Percentiles rank a stretch among this genome's conserved stretches.
phyloP scores from a whole-genome alignment of 176 grass and related monocot species.

The Chloris gayana region DNA sequence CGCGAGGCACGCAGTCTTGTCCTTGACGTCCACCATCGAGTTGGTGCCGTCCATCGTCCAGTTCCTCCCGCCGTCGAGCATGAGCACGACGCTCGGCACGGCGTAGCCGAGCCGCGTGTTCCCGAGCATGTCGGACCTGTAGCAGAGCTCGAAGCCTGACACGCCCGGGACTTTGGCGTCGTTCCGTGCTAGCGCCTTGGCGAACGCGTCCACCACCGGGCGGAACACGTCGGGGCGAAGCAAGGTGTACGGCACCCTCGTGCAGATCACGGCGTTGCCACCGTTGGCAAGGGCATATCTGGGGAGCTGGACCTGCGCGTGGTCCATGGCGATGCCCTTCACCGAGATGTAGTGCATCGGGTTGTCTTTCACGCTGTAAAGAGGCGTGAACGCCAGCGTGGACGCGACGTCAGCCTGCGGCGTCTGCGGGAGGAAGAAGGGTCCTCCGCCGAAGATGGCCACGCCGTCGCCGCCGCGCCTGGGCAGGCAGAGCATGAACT shows the following conservation, averaged over 20 bases:
- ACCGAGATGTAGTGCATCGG: constrained; percentile 18
- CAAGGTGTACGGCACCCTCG: constrained; percentile 31
- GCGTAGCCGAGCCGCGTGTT: constrained; percentile 52
- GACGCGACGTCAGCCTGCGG: not conserved
- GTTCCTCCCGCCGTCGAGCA: constrained; percentile 43
- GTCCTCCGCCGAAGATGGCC: constrained; percentile 42
- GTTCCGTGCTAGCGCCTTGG: constrained; percentile 1
- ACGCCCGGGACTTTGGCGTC: not conserved
- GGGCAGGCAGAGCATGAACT: constrained; percentile 62
- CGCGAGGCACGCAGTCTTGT: constrained; percentile 45
- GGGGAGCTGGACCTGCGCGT: not conserved
- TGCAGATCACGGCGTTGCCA: constrained; percentile 40
- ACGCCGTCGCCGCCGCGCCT: constrained; percentile 15
- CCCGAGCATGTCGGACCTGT: constrained; percentile 33
- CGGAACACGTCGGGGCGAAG: constrained; percentile 52
- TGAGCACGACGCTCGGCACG: constrained; percentile 37
- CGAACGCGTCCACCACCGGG: constrained; percentile 36
- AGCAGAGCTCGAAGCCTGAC: constrained; percentile 57
- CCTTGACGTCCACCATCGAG: constrained; percentile 51
- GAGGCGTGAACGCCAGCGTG: constrained; percentile 29
- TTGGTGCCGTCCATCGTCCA: constrained; percentile 49
- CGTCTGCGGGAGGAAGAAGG: not conserved
- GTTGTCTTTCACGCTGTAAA: not conserved
- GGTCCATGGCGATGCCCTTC: not conserved
- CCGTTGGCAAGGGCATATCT: not conserved